A percentile compares a stretch with the other conserved stretches of the same genome.
These are phyloP conservation scores for Lipomyces starkeyi DNA, from an alignment of 805 yeast species.

Conservation along the genomic window DNA sequence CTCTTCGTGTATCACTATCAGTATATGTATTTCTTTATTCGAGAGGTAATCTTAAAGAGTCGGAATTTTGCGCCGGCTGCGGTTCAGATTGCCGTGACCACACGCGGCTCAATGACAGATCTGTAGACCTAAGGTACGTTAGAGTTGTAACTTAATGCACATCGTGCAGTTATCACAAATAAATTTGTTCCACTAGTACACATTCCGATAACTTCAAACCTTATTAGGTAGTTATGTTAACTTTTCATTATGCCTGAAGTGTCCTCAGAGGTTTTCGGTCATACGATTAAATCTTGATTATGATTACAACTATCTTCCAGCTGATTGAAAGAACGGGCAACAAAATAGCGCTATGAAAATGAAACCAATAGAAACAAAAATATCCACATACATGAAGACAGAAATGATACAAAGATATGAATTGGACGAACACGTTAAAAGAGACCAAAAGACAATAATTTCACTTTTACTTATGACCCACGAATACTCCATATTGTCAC, in stretches of 20 bases:
- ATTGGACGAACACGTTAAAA: background rate
- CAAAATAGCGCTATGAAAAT: background rate
- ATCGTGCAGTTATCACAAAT: background rate
- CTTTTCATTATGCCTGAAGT: too few species aligned
- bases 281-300: too few species aligned
- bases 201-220: background rate
- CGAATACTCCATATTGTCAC: background rate
- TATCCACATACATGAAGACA: background rate
- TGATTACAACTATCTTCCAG: background rate
- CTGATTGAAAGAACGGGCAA: background rate
- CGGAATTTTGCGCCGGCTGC: background rate
- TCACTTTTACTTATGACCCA: background rate
- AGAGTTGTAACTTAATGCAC: background rate
- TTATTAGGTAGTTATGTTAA: background rate
- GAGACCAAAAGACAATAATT: background rate
- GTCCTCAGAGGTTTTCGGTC: too few species aligned
- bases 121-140: background rate
- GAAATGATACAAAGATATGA: background rate
- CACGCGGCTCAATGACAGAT: background rate
- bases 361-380: background rate
- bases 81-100: background rate
- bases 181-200: background rate
- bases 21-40: background rate
- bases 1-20: background rate
- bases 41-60: background rate